phyloP scores from a whole-genome alignment of 2,329 filamentous ascomycete species.

The Teratosphaeria pseudoeucalypti region DNA sequence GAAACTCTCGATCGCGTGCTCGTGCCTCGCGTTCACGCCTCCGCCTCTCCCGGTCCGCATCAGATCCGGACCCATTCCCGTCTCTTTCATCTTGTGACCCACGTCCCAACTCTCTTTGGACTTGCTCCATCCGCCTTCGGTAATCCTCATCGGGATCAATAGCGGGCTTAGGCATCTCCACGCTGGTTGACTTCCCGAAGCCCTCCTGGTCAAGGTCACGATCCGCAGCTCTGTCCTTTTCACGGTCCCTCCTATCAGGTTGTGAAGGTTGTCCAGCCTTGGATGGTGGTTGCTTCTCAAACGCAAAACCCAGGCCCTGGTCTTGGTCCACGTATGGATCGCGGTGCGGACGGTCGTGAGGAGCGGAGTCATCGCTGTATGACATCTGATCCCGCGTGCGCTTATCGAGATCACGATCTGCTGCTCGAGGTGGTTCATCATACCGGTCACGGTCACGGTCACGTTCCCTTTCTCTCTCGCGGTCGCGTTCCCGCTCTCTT shows the following conservation, averaged over 20 bases:
- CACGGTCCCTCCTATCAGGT: not conserved
- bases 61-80: slow-evolving; percentile 20
- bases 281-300: slow-evolving; percentile 17
- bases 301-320: slow-evolving; percentile 24
- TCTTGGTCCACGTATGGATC: slow-evolving; percentile 19
- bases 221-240: not conserved
- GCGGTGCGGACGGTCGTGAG: slow-evolving; percentile 10
- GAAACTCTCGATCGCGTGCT: slow-evolving; percentile 12
- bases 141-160: slow-evolving; percentile 43
- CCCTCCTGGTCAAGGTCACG: slow-evolving; percentile 14
- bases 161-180: slow-evolving; percentile 14
- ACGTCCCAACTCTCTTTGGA: slow-evolving; percentile 35
- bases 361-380: slow-evolving; percentile 17
- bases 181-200: not conserved
- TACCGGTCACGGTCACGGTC: slow-evolving; percentile 6
- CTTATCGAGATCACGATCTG: slow-evolving; percentile 2
- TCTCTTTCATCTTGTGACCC: slow-evolving; percentile 11
- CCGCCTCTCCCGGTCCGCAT: slow-evolving; percentile 21
- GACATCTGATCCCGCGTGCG: slow-evolving; percentile 3
- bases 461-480: slow-evolving; percentile 9
- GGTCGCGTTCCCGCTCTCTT: slow-evolving; percentile 7
- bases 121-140: slow-evolving; percentile 37
- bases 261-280: slow-evolving; percentile 3
- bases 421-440: not conserved
- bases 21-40: slow-evolving; percentile 24